Base-by-base conservation (phyloP, 306 rosid genomes). In the Citrullus colocynthis region DNA sequence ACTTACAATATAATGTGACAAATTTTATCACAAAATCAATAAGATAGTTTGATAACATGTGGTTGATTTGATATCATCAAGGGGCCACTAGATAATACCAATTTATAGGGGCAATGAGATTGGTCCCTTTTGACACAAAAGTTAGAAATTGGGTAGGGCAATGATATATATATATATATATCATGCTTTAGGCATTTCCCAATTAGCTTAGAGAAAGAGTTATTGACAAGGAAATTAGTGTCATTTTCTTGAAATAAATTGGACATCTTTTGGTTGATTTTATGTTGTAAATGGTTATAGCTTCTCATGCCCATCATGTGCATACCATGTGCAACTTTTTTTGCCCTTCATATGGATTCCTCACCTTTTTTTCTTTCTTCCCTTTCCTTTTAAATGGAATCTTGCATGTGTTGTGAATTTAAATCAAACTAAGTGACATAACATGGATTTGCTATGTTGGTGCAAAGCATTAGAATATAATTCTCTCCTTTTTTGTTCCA, bases 401-500 rank as follows among this genome's bases (percentile, higher is more conserved):
- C 83, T 79, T 70, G 89, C 96, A 90, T 90, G 96, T 90, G 96
- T 86, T 82, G 84, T 84, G 90, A 51, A 88, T 92, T 90, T 89
- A 71, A 67, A 71, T 78, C 66, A 80, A 88, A 82, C 78, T 78
- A 69, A 82, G 90, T 77, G 86, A 82, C 84, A 86, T 83, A 88
- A 90, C 89, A 87, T 91, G 95, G 91, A 89, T 87, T 90, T 88
- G 89, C 86, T 51, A 79, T 85, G 88, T 81, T 86, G 88, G 80
- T 83, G 81, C 79, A 78, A 60, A 75, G 89, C 85, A 82, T 83
- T 76, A 64, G 60, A 81, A 75, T 77, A 84, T 80, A 86, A 83
- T 87, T 71, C 73, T 84, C 45, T 16, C 0, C 6, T 12, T 61
- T 88, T 80, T 85, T 67, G 74, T 67, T 67, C 18, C 9, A 34